Conservation (phyloP, 768 basidiomycete genomes). For the Hygrophorus russula region DNA sequence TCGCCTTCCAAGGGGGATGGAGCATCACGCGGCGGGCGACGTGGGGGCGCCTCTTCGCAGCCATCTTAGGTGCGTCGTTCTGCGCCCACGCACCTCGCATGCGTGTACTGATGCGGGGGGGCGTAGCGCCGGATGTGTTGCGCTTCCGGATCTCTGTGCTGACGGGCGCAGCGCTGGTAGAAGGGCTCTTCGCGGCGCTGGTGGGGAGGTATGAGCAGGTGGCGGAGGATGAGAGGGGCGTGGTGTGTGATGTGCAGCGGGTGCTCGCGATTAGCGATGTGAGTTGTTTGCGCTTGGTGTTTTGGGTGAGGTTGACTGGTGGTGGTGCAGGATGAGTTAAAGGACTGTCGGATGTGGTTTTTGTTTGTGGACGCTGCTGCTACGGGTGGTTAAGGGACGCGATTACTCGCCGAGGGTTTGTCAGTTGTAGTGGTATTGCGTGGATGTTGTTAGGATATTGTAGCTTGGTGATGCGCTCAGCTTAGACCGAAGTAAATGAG, state of each 20-base stretch:
- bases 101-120: not conserved
- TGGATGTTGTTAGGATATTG: too few relatives aligned
- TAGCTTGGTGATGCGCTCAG: too few relatives aligned
- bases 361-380: too few relatives aligned
- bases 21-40: constrained; percentile 28
- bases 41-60: constrained; percentile 40
- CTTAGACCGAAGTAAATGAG: too few relatives aligned
- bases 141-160: constrained; percentile 42
- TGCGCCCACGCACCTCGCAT: not conserved
- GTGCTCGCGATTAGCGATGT: not conserved
- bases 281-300: too few relatives aligned
- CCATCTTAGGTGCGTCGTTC: constrained; percentile 25
- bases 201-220: constrained; percentile 23
- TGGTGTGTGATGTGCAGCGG: not conserved
- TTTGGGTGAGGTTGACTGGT: too few relatives aligned
- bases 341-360: constrained; percentile 1
- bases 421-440: too few relatives aligned
- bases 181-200: constrained; percentile 29
- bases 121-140: constrained; percentile 40
- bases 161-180: constrained; percentile 39
- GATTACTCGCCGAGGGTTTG: too few relatives aligned
- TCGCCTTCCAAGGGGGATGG: constrained; percentile 35
- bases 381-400: too few relatives aligned
- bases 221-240: not conserved
- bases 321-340: constrained; percentile 1